Evolutionary conservation across 108 stramenopile genomes (phyloP), one percentile per base, ranked within the genome.

Genomic region (Aureococcus anophagefferens): DNA sequence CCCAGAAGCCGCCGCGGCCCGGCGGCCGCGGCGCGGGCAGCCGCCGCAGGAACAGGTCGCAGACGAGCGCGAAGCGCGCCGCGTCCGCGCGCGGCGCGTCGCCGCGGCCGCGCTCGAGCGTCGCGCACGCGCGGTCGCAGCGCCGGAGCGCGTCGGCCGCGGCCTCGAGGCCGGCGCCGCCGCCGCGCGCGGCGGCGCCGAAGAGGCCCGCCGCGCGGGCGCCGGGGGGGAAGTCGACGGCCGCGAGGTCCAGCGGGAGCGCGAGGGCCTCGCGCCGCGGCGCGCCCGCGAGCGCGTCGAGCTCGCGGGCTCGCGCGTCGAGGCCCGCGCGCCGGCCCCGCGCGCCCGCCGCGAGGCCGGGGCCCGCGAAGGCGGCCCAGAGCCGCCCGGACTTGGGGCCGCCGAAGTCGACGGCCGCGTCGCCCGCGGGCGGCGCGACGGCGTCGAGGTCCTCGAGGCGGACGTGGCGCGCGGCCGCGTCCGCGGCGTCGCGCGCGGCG

Each of bases 11-110:
- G 51, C 79, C 46, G 14, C 29, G 35, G n/a, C 40, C 62, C 33
- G 74, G 44, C 17, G 83, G 37, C 37, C 84, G 67, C 31, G 85
- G 85, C 11, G 83, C 33, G 21, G 85, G 85, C 5, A 86, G 69
- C 67, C 84, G 82, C 30, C 84, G 45, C 25, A 79, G 74, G 35
- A 85, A 80, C n/a, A 86, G 75, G 66, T 86, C 82, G 35, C 77
- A 65, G 33, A 86, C 73, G 40, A 86, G 82, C 31, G 81, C 78
- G 59, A 76, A 44, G 31, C 85, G 72, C 30, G 80, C 63, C 35
- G 79, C 75, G 66, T 81, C 83, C 35, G 84, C 76, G 69, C 82
- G 80, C 73, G 80, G 80, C 44, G 85, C 46, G 68, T 79, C 45
- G 5, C 59, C 75, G 62, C 81, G 76, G 77, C 83, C 81, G 66